Conservation (phyloP, 2,329 filamentous ascomycete species). For the Fusarium torulosum region DNA sequence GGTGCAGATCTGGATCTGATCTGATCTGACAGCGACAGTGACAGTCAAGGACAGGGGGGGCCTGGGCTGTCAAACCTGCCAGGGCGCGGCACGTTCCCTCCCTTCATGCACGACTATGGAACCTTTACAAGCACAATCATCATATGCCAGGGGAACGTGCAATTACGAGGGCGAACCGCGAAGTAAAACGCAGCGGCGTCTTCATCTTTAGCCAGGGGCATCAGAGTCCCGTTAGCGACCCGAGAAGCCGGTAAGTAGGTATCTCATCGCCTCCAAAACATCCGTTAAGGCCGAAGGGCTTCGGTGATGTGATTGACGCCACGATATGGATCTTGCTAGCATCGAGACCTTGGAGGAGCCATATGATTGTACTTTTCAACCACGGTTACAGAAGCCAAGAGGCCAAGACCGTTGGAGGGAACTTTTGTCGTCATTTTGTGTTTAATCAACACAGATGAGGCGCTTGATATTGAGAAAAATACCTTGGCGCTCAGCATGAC, state of each 20-base stretch:
- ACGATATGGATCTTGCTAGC: slow-evolving; percentile 1
- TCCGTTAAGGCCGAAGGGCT: slow-evolving; percentile 9
- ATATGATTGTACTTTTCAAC: not conserved
- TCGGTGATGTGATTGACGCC: slow-evolving; percentile 23
- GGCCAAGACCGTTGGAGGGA: slow-evolving; percentile 12
- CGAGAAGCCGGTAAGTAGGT: not conserved
- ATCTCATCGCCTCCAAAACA: not conserved
- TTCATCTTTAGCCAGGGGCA: slow-evolving; percentile 9
- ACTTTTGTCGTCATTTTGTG: not conserved
- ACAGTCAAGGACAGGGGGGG: slow-evolving; percentile 27
- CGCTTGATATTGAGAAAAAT: not conserved
- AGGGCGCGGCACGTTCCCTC: slow-evolving; percentile 32
- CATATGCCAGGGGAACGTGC: not conserved
- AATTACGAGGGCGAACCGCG: not conserved
- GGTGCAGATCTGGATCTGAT: slow-evolving; percentile 33
- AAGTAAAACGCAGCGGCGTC: slow-evolving; percentile 20
- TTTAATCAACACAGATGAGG: slow-evolving; percentile 19
- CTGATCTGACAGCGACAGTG: slow-evolving; percentile 15
- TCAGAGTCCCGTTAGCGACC: slow-evolving; percentile 3
- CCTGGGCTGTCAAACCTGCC: slow-evolving; percentile 40
- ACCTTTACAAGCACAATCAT: not conserved
- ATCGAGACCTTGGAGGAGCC: not conserved
- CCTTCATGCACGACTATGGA: slow-evolving; percentile 22
- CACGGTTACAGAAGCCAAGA: not conserved
- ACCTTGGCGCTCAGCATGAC: not conserved